Evolutionary conservation across 2,329 filamentous ascomycete species (phyloP).

Genomic region (Nothopassalora personata): DNA sequence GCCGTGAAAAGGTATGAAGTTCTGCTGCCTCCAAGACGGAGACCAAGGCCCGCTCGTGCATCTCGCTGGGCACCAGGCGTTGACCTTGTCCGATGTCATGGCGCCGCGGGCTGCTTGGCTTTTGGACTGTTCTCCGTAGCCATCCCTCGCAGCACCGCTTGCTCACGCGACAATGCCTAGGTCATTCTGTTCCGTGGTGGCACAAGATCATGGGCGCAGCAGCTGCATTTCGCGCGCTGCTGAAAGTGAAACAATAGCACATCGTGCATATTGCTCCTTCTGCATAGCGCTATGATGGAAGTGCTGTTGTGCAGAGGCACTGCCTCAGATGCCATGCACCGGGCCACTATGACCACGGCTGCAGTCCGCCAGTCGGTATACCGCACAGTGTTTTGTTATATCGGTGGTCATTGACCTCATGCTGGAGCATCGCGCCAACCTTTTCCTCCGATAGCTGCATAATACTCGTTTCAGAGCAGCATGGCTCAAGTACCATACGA

Average conservation of each 20-base stretch:
- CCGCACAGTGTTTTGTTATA: background rate
- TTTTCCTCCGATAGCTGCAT: background rate
- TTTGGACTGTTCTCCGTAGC: background rate
- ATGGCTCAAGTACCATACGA: background rate
- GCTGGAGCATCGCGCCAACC: background rate
- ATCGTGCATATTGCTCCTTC: background rate
- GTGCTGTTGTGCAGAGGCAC: background rate
- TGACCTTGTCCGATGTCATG: slow-evolving; percentile 7
- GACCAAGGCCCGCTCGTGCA: slow-evolving; percentile 11
- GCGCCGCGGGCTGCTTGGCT: background rate
- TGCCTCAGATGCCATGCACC: background rate
- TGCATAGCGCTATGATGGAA: background rate
- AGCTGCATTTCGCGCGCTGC: background rate
- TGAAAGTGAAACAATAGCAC: background rate
- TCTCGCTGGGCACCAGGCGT: background rate
- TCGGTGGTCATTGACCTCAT: background rate
- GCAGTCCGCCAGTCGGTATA: background rate
- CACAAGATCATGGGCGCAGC: background rate
- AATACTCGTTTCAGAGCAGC: background rate
- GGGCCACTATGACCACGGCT: background rate
- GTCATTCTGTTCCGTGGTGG: background rate
- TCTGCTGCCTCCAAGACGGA: slow-evolving; percentile 1
- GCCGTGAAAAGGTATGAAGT: background rate
- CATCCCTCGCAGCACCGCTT: background rate
- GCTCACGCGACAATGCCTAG: background rate